Conservation (phyloP, 139 green algal species). For the Ulvella scutata region DNA sequence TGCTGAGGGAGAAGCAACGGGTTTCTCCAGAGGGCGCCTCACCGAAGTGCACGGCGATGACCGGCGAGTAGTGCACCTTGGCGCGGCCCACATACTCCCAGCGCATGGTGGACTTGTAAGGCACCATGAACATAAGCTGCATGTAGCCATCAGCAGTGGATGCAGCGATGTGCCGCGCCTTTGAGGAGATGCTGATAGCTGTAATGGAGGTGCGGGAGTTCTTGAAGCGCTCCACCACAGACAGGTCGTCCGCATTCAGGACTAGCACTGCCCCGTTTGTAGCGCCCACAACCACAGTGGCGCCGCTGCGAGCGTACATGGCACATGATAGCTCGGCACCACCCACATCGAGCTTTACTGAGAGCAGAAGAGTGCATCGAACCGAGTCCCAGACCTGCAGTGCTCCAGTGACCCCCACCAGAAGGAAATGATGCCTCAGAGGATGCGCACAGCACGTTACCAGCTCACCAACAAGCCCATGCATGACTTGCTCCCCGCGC, state of each 20-base stretch:
- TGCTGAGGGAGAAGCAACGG: slow-evolving; percentile 45
- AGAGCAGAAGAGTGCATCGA: background rate
- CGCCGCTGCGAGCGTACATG: background rate
- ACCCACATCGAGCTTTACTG: slow-evolving; percentile 5
- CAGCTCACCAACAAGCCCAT: slow-evolving; percentile 60
- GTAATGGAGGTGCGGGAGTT: background rate
- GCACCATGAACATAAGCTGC: slow-evolving; percentile 30
- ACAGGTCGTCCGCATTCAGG: slow-evolving; percentile 23
- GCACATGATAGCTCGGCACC: background rate
- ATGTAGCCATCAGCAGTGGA: slow-evolving; percentile 20
- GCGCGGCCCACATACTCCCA: slow-evolving; percentile 54
- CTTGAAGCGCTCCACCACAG: slow-evolving; percentile 13
- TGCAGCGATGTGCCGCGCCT: slow-evolving; percentile 19
- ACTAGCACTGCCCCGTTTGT: slow-evolving; percentile 11
- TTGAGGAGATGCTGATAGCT: slow-evolving; percentile 16
- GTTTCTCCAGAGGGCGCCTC: slow-evolving; percentile 35
- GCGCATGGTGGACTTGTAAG: slow-evolving; percentile 25
- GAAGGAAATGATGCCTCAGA: slow-evolving; percentile 33
- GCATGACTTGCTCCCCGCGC: slow-evolving; percentile 48
- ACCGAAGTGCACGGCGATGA: slow-evolving; percentile 39
- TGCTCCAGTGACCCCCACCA: slow-evolving; percentile 9
- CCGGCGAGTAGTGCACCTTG: slow-evolving; percentile 22
- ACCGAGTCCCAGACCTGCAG: slow-evolving; percentile 31
- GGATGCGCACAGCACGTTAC: slow-evolving; percentile 47
- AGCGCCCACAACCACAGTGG: background rate